Base-by-base conservation (phyloP, 2,329 filamentous ascomycete species). In the Ilyonectria sp. region DNA sequence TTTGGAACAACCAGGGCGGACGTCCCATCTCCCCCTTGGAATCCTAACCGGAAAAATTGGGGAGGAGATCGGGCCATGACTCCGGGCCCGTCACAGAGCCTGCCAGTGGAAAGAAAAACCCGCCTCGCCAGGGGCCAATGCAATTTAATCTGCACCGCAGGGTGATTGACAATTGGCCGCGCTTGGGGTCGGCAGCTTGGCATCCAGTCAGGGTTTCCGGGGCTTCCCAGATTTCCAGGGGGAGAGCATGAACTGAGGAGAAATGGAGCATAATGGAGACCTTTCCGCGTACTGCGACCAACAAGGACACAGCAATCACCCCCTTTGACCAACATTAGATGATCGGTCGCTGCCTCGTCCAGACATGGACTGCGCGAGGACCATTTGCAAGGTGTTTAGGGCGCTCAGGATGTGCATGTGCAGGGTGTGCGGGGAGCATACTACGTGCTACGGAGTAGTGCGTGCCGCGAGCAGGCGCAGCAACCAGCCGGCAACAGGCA, bases 91-190 rank as follows among this genome's bases (percentile, higher is more conserved):
- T 40, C 29, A 40, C 17, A n/a, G 33, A 37, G 13, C 56, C 31
- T 40, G 43, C 46, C 26, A 7, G 17, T 35, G 26, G 47, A 37
- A 64, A 47, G 56, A 54, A 49, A 55, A 55, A 29, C 31, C 62
- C 33, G 62, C 43, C 50, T 65, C 52, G 31, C 21, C 46, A 21
- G 53, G 52, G 60, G 60, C 60, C 61, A 70, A 49, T 50, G 72
- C 59, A 75, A 75, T 75, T 75, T 75, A 75, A 75, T 73, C 74
- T 64, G 62, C 63, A 68, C 64, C 43, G 50, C 60, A 53, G 61
- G 67, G 31, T 46, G 47, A 40, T 62, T 67, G 49, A 63, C 68
- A 59, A 75, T 75, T 75, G 74, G 74, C 55, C 63, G 62, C 65
- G 56, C 37, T 53, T 54, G 26, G 49, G 63, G 68, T 62, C 43